These are phyloP conservation scores for Talaromyces marneffei DNA, from an alignment of 2,329 filamentous ascomycete genomes.

Conservation along the genomic window DNA sequence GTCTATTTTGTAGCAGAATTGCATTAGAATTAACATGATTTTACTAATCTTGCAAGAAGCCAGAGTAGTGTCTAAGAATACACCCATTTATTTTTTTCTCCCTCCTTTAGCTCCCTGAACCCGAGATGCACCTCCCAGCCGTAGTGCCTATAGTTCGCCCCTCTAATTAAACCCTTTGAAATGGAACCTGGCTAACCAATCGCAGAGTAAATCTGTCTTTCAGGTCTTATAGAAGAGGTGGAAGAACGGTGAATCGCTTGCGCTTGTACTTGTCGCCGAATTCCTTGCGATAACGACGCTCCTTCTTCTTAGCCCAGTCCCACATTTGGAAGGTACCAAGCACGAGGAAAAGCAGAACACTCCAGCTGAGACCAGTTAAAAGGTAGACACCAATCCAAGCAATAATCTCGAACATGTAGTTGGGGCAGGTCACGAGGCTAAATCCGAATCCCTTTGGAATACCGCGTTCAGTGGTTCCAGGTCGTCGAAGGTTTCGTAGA, in stretches of 20 bases:
- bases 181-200: not conserved
- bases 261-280: conserved; percentile 93
- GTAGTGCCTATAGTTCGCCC: not conserved
- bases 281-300: conserved; percentile 79
- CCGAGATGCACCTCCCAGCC: not conserved
- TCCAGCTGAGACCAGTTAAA: conserved; percentile 67
- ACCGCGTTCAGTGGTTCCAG: conserved; percentile 76
- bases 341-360: conserved; percentile 68
- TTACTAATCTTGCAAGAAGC: not conserved
- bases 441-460: conserved; percentile 86
- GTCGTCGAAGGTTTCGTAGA: conserved; percentile 68
- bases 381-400: conserved; percentile 80
- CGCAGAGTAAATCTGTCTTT: not conserved
- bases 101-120: not conserved
- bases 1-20: not conserved
- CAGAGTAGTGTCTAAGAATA: not conserved
- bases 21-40: not conserved
- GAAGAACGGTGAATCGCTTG: conserved; percentile 80
- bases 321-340: conserved; percentile 76
- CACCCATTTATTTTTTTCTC: not conserved
- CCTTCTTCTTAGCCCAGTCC: conserved; percentile 85
- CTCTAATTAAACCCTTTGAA: not conserved
- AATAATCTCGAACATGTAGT: conserved; percentile 89
- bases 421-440: conserved; percentile 82
- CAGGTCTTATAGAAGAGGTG: conserved; percentile 51